A percentile compares a stretch with the other conserved stretches of the same genome.
Conservation (phyloP, 441 rosid genomes). For the Pelargonium australe region DNA sequence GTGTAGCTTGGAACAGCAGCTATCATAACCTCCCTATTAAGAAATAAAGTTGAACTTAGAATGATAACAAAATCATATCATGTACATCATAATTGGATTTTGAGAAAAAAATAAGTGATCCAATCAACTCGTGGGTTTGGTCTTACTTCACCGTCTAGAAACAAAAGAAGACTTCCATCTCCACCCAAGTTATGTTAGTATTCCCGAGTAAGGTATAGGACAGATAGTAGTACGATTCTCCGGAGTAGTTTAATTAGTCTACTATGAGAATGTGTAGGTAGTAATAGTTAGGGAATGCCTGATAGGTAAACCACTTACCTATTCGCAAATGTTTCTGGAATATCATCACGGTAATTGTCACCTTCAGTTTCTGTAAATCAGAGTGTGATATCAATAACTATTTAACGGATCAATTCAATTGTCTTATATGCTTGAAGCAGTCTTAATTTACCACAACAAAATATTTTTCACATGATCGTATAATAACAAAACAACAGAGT, state of each 20-base stretch:
- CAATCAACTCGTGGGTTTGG: too few species aligned
- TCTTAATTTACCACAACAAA: neutral
- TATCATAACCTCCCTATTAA: conserved; percentile 49
- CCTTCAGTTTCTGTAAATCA: conserved; percentile 44
- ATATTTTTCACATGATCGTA: neutral
- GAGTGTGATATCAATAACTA: conserved; percentile 12
- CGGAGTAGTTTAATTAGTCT: too few species aligned
- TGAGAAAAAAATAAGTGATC: neutral
- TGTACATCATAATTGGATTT: neutral
- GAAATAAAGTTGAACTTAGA: neutral
- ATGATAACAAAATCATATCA: neutral
- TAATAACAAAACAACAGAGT: conserved; percentile 3
- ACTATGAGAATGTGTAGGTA: too few species aligned
- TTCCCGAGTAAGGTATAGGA: too few species aligned
- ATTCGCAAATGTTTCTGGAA: conserved; percentile 56
- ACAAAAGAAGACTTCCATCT: too few species aligned
- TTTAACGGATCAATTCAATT: neutral
- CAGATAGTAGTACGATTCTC: too few species aligned
- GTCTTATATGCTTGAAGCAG: neutral
- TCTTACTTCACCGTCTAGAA: too few species aligned
- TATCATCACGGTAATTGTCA: conserved; percentile 56
- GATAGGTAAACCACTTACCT: conserved; percentile 30
- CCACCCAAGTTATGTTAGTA: too few species aligned
- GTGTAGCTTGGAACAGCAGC: conserved; percentile 62
- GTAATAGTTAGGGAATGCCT: too few species aligned